Conservation (phyloP, 2,329 filamentous ascomycete genomes). For the Blumeria graminis region DNA sequence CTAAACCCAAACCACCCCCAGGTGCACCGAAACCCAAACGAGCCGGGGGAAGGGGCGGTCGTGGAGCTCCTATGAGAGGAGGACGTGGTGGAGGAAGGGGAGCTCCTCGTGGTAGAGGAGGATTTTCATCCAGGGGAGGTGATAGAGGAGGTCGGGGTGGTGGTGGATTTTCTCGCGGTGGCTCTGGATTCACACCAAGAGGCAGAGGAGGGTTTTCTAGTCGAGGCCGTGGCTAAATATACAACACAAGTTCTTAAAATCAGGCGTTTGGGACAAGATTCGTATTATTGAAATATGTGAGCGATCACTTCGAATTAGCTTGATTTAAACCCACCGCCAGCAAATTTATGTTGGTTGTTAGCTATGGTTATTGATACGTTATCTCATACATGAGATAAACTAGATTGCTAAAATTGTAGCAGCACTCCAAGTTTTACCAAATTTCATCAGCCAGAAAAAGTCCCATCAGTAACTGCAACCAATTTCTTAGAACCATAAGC, state of each 20-base stretch:
- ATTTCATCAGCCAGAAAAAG: too few species aligned
- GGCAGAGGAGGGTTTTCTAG: slow-evolving; percentile 15
- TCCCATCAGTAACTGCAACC: too few species aligned
- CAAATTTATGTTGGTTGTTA: too few species aligned
- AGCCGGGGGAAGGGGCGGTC: slow-evolving; percentile 27
- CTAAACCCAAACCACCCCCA: slow-evolving; percentile 58
- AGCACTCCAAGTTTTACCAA: too few species aligned
- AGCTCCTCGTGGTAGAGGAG: slow-evolving; percentile 28
- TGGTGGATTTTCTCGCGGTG: slow-evolving; percentile 10
- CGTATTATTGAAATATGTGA: slow-evolving; percentile 2
- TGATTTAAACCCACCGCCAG: neutral
- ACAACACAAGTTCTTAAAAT: too few species aligned
- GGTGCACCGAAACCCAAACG: slow-evolving; percentile 48
- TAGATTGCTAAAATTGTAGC: too few species aligned
- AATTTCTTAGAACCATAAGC: too few species aligned
- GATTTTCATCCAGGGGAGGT: slow-evolving; percentile 21
- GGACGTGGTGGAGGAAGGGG: slow-evolving; percentile 22
- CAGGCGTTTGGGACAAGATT: slow-evolving; percentile 9
- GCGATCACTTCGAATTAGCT: neutral
- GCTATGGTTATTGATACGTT: too few species aligned
- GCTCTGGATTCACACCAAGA: slow-evolving; percentile 14
- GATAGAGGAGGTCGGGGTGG: slow-evolving; percentile 12
- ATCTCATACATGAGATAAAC: too few species aligned
- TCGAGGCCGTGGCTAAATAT: slow-evolving; percentile 12
- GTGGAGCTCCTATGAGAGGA: slow-evolving; percentile 21